Evolutionary conservation across 345 rosid species (phyloP).

Genomic region (Noccaea bulbosa): DNA sequence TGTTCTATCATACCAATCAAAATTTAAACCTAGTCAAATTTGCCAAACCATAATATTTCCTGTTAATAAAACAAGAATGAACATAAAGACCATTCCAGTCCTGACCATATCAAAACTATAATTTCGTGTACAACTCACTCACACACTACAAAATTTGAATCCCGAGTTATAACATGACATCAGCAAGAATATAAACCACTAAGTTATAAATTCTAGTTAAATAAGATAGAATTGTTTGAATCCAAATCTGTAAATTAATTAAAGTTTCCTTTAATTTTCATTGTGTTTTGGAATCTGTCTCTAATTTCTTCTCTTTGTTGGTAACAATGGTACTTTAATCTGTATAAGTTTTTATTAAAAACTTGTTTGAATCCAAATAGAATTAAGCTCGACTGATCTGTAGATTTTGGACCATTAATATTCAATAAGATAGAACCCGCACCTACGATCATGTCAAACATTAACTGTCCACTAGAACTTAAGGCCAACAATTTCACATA

Average conservation of each 20-base stretch:
- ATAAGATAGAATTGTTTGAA: too few species aligned
- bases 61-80: too few species aligned
- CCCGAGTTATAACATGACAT: neutral
- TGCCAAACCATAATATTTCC: too few species aligned
- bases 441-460: conserved; percentile 22
- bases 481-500: conserved; percentile 7
- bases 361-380: neutral
- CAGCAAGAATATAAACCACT: neutral
- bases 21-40: too few species aligned
- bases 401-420: neutral
- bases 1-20: too few species aligned
- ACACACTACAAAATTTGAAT: neutral
- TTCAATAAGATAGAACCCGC: neutral
- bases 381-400: neutral
- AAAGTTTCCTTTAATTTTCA: neutral
- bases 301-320: conserved; percentile 11
- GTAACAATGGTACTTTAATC: neutral
- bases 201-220: neutral
- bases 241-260: too few species aligned
- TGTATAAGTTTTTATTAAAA: too few species aligned
- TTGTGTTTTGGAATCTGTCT: neutral
- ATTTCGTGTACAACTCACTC: neutral
- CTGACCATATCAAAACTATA: neutral
- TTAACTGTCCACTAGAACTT: neutral
- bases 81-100: neutral